Evolutionary conservation across 495 filamentous ascomycete genomes (phyloP), one percentile per base, ranked within the genome.

Genomic region (Evansstolkia leycettana): DNA sequence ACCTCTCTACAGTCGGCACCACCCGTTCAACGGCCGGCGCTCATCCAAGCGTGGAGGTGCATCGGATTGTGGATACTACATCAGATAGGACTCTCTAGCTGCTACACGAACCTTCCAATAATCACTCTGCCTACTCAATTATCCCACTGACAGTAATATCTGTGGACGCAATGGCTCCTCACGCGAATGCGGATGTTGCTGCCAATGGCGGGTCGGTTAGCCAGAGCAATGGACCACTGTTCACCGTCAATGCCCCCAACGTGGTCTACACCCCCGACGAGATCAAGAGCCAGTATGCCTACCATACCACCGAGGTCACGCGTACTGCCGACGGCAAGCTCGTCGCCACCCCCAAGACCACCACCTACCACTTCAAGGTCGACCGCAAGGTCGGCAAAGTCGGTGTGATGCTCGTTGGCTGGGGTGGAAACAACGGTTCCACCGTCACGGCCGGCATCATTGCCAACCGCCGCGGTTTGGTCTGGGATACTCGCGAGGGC

Each of bases 361-460:
- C 80, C 39, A 64, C 78, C 45, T 96, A 96, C 60, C 77, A 95
- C 68, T 96, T 98, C 83, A 93, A 94, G 73, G 82, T 90, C 52
- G 82, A 93, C 53, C 85, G 86, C 54, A 84, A 84, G 58, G 73
- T 95, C 27, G 84, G 84, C 59, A 95, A 93, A 72, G 72, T 84
- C 40, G 90, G 90, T 51, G 70, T 93, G 68, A 95, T 98, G 90
- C 75, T 98, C 52, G 92, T 96, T 42, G 90, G 90, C 41, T 90
- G 78, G 84, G 90, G 90, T 64, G 90, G 90, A 50, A 98, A 98
- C 78, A 96, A 98, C 56, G 90, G 90, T 50, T 81, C 84, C 43
- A 98, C 90, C 43, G 85, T 96, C 39, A 96, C 92, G 34, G 90
- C 90, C 42, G 92, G 90, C 59, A 94, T 98, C 59, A 73, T 98